Base-by-base conservation (phyloP, 805 yeast species). In the Candida odintsovae region DNA sequence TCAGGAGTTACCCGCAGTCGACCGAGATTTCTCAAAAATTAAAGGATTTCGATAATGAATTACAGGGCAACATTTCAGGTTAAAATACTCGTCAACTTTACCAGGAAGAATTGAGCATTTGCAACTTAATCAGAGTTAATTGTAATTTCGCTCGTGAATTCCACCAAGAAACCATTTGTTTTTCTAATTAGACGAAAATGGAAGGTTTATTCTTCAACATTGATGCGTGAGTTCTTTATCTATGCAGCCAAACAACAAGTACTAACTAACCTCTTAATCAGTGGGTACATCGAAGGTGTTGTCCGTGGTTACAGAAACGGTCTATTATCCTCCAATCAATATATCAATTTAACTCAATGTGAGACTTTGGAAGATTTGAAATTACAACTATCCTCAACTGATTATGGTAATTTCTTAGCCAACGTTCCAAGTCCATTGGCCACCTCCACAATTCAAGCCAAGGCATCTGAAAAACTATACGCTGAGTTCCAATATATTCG, bases 271-370 rank as follows among this genome's bases (percentile, higher is more conserved):
- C 76, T 18, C 20, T 1, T 13, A 7, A 25, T 19, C 44, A 57
- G 59, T 65, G 99, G 99, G 20, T 94, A 77, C 70, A 77, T 94
- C 56, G 99, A 94, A 69, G 99, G 92, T 40, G 78, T 95, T 29
- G 95, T 92, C 38, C 83, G 99, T 61, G 99, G 99, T 20, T 88
- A 90, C 73, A 81, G 90, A 61, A 82, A 85, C 48, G 96, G 96
- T 0, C 73, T 94, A 23, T 65, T 94, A 43, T 78, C 83, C 11
- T 67, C 78, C 28, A 79, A 84, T 55, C 97, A 90, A 68, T 94
- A 94, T 67, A 74, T 86, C 61, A 95, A 94, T 68, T 70, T 94
- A 62, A 87, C 97, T 3, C 99, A 94, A 66, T 95, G 99, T 70
- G 99, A 95, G 59, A 80, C 86, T 38, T 75, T 94, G 53, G 99